Evolutionary conservation across 202 grass and related monocot species (phyloP).

Genomic region (Saccharum hybrid): DNA sequence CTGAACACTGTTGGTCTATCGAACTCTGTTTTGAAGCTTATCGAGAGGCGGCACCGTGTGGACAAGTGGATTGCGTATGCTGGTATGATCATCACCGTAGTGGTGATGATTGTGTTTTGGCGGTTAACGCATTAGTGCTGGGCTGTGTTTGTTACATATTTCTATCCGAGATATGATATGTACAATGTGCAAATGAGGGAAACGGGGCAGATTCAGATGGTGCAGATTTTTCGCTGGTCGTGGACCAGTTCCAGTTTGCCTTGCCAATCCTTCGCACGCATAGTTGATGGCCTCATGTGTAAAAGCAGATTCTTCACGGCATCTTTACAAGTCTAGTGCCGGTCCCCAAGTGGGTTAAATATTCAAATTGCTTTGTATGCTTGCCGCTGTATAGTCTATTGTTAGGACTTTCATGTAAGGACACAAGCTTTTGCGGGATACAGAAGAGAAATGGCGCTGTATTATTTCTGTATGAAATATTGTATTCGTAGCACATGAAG

Average conservation of each 20-base stretch:
- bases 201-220: neutral
- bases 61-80: conserved; percentile 95
- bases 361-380: conserved; percentile 4
- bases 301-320: conserved; percentile 9
- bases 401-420: conserved; percentile 9
- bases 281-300: neutral
- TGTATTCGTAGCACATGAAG: neutral
- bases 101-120: conserved; percentile 80
- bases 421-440: neutral
- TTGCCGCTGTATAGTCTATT: conserved; percentile 13
- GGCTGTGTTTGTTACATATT: neutral
- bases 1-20: conserved; percentile 94
- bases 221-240: neutral
- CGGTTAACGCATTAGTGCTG: conserved; percentile 69
- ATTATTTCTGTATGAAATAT: no score
- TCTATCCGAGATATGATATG: conserved; percentile 12
- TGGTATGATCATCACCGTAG: conserved; percentile 71
- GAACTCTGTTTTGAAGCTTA: conserved; percentile 88
- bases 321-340: neutral
- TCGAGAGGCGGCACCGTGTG: conserved; percentile 79
- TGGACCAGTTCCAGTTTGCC: conserved; percentile 11
- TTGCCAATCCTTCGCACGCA: neutral
- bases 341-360: neutral
- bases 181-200: neutral
- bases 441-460: neutral